Evolutionary conservation across 192 early-diverging fungal genomes (phyloP).

Genomic region (Entomortierella chlamydospora): DNA sequence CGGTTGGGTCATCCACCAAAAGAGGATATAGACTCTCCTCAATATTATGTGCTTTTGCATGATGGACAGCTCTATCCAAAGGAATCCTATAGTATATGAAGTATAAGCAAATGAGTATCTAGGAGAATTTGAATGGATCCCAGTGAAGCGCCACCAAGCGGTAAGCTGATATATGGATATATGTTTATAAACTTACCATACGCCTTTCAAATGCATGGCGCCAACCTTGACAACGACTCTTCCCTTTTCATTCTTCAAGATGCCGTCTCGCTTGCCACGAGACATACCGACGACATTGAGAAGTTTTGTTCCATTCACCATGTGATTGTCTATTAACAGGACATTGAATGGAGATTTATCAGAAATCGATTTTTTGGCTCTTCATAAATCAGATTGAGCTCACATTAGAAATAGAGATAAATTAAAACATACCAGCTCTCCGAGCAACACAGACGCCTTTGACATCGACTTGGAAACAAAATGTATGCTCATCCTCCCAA

Average conservation of each 20-base stretch:
- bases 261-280: constrained; percentile 86
- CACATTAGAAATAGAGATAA: constrained; percentile 4
- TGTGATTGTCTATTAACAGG: constrained; percentile 75
- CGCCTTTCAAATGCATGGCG: constrained; percentile 89
- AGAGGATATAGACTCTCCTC: constrained; percentile 79
- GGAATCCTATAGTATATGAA: constrained; percentile 35
- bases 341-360: constrained; percentile 3
- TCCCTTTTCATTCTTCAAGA: constrained; percentile 89
- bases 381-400: background rate
- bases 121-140: no score
- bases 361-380: constrained; percentile 4
- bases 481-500: constrained; percentile 87
- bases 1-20: constrained; percentile 77
- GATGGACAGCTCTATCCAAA: constrained; percentile 71
- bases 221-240: constrained; percentile 88
- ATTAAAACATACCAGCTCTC: constrained; percentile 63
- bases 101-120: background rate
- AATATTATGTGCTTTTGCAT: constrained; percentile 75
- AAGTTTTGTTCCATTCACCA: constrained; percentile 90
- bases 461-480: constrained; percentile 85
- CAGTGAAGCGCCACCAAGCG: no score
- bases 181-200: constrained; percentile 71
- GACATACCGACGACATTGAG: constrained; percentile 90
- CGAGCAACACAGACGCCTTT: constrained; percentile 84
- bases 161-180: no score